These are phyloP conservation scores for Dendrobium nobile DNA, from an alignment of 106 monocot genomes.

Conservation along the genomic window DNA sequence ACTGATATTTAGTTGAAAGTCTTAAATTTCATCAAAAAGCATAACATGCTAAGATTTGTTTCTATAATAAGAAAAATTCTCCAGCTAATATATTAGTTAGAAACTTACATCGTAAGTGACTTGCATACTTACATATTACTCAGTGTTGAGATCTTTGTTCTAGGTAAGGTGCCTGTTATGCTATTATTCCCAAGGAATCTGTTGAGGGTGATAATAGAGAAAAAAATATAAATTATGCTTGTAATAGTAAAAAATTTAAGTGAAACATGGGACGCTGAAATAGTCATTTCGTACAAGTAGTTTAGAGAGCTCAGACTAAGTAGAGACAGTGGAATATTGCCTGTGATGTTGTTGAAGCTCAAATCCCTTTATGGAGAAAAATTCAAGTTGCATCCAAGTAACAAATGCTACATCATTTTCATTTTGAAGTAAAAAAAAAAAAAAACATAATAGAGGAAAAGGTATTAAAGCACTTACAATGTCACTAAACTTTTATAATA, in stretches of 20 bases:
- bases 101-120: background rate
- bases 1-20: conserved; percentile 1
- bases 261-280: background rate
- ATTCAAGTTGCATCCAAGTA: background rate
- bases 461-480: conserved; percentile 39
- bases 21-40: background rate
- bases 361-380: conserved; percentile 48
- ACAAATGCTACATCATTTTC: background rate
- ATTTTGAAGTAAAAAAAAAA: background rate
- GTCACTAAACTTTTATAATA: conserved; percentile 26
- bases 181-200: conserved; percentile 94
- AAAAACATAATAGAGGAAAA: too few relatives aligned
- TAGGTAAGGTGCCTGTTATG: conserved; percentile 59
- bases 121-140: conserved; percentile 38
- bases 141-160: conserved; percentile 43
- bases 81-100: background rate
- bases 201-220: conserved; percentile 5
- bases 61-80: too few relatives aligned
- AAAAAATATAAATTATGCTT: conserved; percentile 8
- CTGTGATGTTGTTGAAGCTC: conserved; percentile 91
- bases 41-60: background rate
- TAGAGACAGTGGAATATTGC: conserved; percentile 58
- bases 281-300: conserved; percentile 43
- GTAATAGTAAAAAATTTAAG: background rate
- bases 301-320: conserved; percentile 46